Evolutionary conservation across 164 flowering plant species (phyloP).

Genomic region (Piper betle): DNA sequence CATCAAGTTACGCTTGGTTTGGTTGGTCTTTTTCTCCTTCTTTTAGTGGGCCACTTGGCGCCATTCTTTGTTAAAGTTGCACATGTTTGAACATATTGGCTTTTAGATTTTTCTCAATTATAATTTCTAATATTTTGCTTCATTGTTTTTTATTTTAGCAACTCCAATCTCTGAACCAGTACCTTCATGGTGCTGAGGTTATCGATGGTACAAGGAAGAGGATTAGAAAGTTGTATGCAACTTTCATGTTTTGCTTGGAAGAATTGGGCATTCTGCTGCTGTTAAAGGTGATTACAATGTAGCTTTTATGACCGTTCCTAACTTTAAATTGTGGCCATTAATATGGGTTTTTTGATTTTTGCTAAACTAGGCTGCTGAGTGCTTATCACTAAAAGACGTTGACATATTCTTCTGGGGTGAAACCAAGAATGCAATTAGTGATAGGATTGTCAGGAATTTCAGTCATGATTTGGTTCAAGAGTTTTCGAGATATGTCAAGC

Average conservation of each 20-base stretch:
- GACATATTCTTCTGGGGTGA: constrained; percentile 31
- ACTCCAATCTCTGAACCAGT: constrained; percentile 9
- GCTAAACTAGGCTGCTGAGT: constrained; percentile 51
- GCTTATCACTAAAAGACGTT: constrained; percentile 19
- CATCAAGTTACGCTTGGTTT: no score
- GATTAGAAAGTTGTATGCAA: constrained; percentile 24
- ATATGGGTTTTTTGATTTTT: constrained; percentile 3
- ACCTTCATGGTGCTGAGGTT: constrained; percentile 15
- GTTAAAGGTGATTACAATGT: constrained; percentile 31
- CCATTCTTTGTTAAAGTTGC: no score
- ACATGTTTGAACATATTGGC: neutral
- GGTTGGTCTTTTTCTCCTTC: no score
- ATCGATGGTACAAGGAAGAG: constrained; percentile 25
- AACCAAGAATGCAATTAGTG: constrained; percentile 20
- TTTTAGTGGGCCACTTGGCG: no score
- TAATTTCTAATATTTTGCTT: neutral
- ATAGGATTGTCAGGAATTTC: constrained; percentile 31
- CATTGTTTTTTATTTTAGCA: constrained; percentile 22
- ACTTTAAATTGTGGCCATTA: no score
- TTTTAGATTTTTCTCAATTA: no score
- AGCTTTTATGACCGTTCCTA: no score
- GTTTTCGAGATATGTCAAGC: constrained; percentile 22
- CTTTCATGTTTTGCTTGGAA: constrained; percentile 39
- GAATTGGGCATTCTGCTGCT: constrained; percentile 81
- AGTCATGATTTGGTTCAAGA: constrained; percentile 28